These are phyloP conservation scores for Lavandula angustifolia DNA, from an alignment of 257 asterid genomes.

Conservation along the genomic window DNA sequence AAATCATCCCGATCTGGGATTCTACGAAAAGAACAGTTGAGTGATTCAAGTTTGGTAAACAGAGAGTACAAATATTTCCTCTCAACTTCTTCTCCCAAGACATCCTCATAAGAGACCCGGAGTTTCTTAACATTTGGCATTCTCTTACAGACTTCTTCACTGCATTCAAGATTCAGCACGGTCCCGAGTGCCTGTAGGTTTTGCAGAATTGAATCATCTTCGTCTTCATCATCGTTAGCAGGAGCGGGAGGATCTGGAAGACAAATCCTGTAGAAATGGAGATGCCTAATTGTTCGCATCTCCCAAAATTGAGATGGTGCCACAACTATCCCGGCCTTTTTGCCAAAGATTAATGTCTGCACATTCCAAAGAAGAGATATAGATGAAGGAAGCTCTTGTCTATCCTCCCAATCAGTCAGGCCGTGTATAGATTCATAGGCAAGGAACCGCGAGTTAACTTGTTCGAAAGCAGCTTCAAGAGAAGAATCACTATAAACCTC, in stretches of 20 bases:
- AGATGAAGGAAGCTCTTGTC: not conserved
- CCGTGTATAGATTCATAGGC: not conserved
- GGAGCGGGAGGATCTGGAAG: not conserved
- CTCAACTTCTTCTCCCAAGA: too few relatives aligned
- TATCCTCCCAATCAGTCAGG: not conserved
- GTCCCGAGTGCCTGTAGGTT: not conserved
- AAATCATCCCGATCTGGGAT: slow-evolving; percentile 10
- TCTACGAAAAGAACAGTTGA: not conserved
- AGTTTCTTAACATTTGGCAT: not conserved
- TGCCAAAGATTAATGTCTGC: not conserved
- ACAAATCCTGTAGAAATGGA: not conserved
- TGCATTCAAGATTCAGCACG: not conserved
- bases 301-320: slow-evolving; percentile 2
- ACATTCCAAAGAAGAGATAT: slow-evolving; percentile 25
- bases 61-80: not conserved
- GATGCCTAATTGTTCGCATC: not conserved
- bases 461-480: not conserved
- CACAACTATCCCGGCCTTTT: not conserved
- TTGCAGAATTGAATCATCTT: not conserved
- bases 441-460: slow-evolving; percentile 18
- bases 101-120: not conserved
- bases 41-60: slow-evolving; percentile 1
- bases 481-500: not conserved
- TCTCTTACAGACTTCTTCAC: not conserved
- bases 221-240: not conserved